Percentiles rank a stretch among this genome's conserved stretches.
phyloP scores from a whole-genome alignment of 805 yeast species.

The Hermanozyma aechmeae region DNA sequence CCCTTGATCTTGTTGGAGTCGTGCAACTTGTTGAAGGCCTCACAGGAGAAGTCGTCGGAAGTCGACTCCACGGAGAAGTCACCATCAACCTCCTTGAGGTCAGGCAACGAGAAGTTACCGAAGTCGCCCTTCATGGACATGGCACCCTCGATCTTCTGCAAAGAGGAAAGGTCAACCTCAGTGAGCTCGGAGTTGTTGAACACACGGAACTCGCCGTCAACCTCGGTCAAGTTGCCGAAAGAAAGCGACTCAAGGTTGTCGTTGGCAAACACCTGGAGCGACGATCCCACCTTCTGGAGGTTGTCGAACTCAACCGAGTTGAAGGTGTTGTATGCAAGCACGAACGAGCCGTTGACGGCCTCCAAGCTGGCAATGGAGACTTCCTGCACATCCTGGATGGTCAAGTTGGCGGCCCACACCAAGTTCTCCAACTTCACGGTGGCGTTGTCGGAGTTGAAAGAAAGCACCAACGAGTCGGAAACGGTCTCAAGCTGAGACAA shows the following conservation, averaged over 20 bases:
- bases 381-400: constrained; percentile 30
- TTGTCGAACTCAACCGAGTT: constrained; percentile 18
- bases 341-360: constrained; percentile 31
- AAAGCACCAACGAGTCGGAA: constrained; percentile 24
- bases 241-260: constrained; percentile 27
- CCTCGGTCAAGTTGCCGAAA: constrained; percentile 19
- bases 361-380: constrained; percentile 23
- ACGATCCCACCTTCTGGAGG: constrained; percentile 27
- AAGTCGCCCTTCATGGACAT: constrained; percentile 28
- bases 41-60: constrained; percentile 28
- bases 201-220: constrained; percentile 33
- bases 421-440: constrained; percentile 24
- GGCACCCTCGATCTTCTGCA: constrained; percentile 31
- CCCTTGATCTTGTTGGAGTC: constrained; percentile 27
- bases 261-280: constrained; percentile 32
- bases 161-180: constrained; percentile 18
- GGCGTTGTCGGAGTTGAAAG: constrained; percentile 32
- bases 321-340: constrained; percentile 31
- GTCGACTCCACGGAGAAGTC: constrained; percentile 28
- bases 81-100: constrained; percentile 30
- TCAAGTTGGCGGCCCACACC: constrained; percentile 34
- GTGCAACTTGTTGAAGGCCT: constrained; percentile 24
- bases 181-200: constrained; percentile 31
- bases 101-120: constrained; percentile 28
- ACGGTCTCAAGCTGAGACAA: constrained; percentile 22